Percentiles rank a stretch among this genome's conserved stretches.
phyloP scores from a whole-genome alignment of 495 filamentous ascomycete genomes.

The Neurospora sp. region DNA sequence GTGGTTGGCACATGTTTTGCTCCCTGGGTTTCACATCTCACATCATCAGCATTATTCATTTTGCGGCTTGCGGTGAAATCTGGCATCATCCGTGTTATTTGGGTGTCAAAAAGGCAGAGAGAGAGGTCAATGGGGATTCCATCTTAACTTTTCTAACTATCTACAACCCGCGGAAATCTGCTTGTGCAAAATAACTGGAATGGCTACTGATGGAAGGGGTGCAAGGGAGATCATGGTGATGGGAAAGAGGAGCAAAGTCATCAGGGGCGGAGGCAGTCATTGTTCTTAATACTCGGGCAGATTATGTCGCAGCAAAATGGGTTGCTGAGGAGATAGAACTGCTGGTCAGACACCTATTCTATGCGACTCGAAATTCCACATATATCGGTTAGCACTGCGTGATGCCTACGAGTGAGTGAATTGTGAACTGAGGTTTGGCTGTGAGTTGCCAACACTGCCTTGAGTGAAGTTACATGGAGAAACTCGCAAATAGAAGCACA shows the following conservation, averaged over 20 bases:
- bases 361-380: background rate
- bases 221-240: background rate
- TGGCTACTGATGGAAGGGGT: background rate
- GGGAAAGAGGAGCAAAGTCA: background rate
- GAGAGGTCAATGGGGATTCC: background rate
- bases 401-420: background rate
- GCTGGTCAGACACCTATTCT: background rate
- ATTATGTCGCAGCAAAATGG: background rate
- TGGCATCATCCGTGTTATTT: background rate
- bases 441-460: background rate
- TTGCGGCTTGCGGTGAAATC: background rate
- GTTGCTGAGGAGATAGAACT: background rate
- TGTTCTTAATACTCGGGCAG: background rate
- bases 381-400: background rate
- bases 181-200: background rate
- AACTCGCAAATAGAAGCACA: background rate
- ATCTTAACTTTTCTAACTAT: background rate
- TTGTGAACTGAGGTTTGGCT: background rate
- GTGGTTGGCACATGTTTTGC: background rate
- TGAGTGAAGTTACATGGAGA: background rate
- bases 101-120: background rate
- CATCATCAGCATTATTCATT: background rate
- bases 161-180: background rate
- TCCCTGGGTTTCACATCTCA: background rate
- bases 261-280: background rate